Conservation (phyloP, 2,329 filamentous ascomycete genomes). For the Hymenoscyphus fraxineus region DNA sequence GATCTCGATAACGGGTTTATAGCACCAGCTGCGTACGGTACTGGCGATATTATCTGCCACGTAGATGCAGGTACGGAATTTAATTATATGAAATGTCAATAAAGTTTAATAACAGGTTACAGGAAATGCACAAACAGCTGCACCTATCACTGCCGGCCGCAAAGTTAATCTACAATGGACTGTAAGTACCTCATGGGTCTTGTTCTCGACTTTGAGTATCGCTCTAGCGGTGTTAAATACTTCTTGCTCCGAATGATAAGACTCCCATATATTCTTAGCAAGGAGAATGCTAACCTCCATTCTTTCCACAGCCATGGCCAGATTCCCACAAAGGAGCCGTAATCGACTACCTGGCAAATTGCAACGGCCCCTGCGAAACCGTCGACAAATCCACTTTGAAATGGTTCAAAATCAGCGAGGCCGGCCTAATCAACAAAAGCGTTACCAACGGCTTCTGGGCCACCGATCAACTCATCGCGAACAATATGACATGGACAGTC, state of each 20-base stretch:
- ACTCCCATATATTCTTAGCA: too few relatives aligned
- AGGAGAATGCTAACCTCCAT: too few relatives aligned
- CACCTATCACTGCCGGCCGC: slow-evolving; percentile 57
- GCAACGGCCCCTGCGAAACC: slow-evolving; percentile 39
- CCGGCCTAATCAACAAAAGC: slow-evolving; percentile 35
- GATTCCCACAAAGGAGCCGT: slow-evolving; percentile 49
- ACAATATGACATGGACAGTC: slow-evolving; percentile 51
- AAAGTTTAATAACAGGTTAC: slow-evolving; percentile 35
- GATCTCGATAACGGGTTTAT: slow-evolving; percentile 52
- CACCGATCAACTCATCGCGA: slow-evolving; percentile 46
- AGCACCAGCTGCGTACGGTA: slow-evolving; percentile 43
- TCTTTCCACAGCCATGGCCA: slow-evolving; percentile 47
- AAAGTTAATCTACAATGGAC: slow-evolving; percentile 49
- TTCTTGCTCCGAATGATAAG: too few relatives aligned
- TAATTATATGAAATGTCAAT: too few relatives aligned
- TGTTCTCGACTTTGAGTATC: too few relatives aligned
- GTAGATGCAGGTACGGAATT: slow-evolving; percentile 39
- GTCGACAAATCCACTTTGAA: slow-evolving; percentile 39
- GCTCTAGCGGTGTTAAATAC: too few relatives aligned
- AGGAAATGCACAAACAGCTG: slow-evolving; percentile 47
- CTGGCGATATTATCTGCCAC: slow-evolving; percentile 60
- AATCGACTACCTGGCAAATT: slow-evolving; percentile 34
- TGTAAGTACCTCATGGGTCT: too few relatives aligned
- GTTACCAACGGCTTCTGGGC: slow-evolving; percentile 39
- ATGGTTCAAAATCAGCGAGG: slow-evolving; percentile 45